Conservation (phyloP, 2,329 filamentous ascomycete species). For the Phaeoacremonium minimum region DNA sequence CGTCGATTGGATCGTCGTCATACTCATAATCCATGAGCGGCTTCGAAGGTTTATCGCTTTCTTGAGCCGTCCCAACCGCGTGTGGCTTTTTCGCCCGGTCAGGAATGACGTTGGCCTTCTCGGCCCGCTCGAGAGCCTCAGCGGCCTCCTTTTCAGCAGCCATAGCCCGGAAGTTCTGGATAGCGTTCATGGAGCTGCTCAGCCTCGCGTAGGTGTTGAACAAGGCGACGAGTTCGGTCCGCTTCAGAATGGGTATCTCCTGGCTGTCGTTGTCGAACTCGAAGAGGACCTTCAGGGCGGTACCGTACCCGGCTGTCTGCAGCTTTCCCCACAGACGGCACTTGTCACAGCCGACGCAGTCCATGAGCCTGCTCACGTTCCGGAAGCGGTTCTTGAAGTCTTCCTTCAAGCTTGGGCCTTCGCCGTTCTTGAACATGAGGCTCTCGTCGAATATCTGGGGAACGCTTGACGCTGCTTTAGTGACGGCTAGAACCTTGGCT, state of each 20-base stretch:
- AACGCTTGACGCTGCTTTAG: conserved; percentile 63
- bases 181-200: conserved; percentile 71
- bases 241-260: conserved; percentile 66
- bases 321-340: conserved; percentile 97
- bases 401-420: conserved; percentile 78
- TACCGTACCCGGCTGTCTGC: conserved; percentile 91
- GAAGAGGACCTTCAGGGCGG: conserved; percentile 91
- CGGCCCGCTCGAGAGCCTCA: conserved; percentile 16
- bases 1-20: conserved; percentile 40
- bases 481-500: conserved; percentile 73
- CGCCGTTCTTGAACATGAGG: conserved; percentile 84
- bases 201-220: conserved; percentile 92
- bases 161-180: conserved; percentile 66
- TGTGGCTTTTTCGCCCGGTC: conserved; percentile 40
- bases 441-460: conserved; percentile 89
- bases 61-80: conserved; percentile 28
- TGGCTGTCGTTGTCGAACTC: conserved; percentile 73
- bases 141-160: conserved; percentile 30
- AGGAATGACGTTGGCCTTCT: conserved; percentile 16
- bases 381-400: conserved; percentile 97
- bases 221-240: conserved; percentile 89
- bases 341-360: conserved; percentile 98
- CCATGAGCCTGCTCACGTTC: conserved; percentile 95
- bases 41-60: conserved; percentile 36
- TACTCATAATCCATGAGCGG: conserved; percentile 23